Conservation (phyloP, 129 eudicot genomes). For the Centella asiatica region DNA sequence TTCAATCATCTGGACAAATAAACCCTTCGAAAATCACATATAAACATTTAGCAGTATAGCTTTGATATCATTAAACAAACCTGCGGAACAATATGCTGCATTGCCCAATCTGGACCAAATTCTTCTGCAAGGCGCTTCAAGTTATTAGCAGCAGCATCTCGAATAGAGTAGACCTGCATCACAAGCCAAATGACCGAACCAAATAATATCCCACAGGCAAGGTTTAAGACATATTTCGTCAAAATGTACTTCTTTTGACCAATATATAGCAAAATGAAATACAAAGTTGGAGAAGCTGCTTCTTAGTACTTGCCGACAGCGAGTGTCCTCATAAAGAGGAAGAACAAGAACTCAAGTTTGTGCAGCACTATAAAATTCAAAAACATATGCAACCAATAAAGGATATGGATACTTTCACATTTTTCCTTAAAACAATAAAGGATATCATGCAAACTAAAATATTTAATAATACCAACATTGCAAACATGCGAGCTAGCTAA, state of each 20-base stretch:
- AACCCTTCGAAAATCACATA: not conserved
- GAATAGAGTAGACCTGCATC: conserved; percentile 85
- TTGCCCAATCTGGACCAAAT: conserved; percentile 99
- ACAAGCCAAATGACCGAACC: conserved; percentile 5
- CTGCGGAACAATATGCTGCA: conserved; percentile 99
- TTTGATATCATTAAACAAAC: conserved; percentile 26
- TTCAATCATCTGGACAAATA: not conserved
- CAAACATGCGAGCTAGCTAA: not conserved
- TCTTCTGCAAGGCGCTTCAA: conserved; percentile 97
- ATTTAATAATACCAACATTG: not conserved
- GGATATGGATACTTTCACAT: not conserved
- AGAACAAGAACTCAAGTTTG: too few species aligned
- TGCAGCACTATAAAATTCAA: too few species aligned
- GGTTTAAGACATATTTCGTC: not conserved
- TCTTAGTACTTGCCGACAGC: too few species aligned
- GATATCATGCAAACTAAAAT: not conserved
- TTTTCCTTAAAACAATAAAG: not conserved
- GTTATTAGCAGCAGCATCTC: conserved; percentile 99
- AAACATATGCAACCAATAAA: too few species aligned
- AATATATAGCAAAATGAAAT: too few species aligned
- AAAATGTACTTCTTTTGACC: not conserved
- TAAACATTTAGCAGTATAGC: not conserved
- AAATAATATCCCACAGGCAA: not conserved
- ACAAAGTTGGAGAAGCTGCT: too few species aligned
- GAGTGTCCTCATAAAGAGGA: too few species aligned